Percentiles rank a stretch among this genome's conserved stretches.
Evolutionary conservation across 2,329 filamentous ascomycete species (phyloP).

Genomic region (Ophiostoma sp.): DNA sequence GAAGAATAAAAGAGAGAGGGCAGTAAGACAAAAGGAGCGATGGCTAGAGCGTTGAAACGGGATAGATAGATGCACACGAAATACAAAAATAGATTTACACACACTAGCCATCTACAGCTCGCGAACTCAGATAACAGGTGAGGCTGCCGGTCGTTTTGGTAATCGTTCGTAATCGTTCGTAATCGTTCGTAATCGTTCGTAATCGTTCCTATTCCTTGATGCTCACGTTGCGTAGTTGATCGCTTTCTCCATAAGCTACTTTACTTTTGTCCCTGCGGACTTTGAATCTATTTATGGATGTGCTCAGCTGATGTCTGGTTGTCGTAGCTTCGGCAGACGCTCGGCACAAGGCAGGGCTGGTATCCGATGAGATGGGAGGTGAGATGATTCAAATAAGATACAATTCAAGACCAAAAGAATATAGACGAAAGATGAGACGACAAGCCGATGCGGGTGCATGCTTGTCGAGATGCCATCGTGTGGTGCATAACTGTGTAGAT

Average conservation of each 20-base stretch:
- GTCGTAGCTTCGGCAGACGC: constrained; percentile 1
- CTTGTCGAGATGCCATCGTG: background rate
- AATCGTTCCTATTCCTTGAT: no score
- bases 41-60: background rate
- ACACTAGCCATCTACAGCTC: background rate
- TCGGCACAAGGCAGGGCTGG: constrained; percentile 1
- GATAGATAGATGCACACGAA: background rate
- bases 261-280: background rate
- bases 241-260: background rate
- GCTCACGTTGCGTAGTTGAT: no score
- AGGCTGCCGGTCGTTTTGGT: background rate
- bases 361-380: background rate
- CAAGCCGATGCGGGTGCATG: no score
- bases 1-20: background rate
- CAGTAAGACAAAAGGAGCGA: no score
- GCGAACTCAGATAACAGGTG: background rate
- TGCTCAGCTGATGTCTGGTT: background rate
- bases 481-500: background rate
- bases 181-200: no score
- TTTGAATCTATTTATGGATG: background rate
- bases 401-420: background rate
- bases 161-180: no score
- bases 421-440: background rate
- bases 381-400: background rate
- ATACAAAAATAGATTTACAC: background rate